These are phyloP conservation scores for Dioscorea dumetorum DNA, from an alignment of 106 monocot species.

Conservation along the genomic window DNA sequence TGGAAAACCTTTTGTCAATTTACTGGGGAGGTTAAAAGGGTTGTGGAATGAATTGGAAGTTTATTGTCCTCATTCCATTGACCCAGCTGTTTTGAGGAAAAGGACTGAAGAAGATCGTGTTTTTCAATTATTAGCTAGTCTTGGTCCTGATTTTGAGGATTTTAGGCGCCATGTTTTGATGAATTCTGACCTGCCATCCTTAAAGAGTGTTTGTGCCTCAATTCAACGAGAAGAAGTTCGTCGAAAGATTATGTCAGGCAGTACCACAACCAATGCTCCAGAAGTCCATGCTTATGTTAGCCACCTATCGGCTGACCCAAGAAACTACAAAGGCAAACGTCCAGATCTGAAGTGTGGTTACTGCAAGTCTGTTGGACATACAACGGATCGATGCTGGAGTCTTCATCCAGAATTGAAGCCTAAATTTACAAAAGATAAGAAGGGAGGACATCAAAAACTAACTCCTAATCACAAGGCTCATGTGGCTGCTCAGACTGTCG, in stretches of 20 bases:
- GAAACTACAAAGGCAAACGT: background rate
- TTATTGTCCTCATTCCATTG: background rate
- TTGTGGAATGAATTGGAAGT: background rate
- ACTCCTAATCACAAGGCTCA: no score
- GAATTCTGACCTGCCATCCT: background rate
- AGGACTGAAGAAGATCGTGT: background rate
- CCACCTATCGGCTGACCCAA: background rate
- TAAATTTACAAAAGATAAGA: no score
- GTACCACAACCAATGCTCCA: no score
- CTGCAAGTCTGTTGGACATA: no score
- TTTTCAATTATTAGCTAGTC: background rate
- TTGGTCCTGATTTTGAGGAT: background rate
- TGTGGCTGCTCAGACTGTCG: no score
- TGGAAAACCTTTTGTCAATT: background rate
- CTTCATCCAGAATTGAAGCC: no score
- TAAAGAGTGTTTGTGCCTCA: background rate
- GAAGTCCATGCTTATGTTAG: no score
- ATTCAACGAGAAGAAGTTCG: background rate
- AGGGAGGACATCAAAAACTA: no score
- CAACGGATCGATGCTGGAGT: no score
- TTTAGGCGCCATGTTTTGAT: background rate
- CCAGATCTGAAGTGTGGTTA: no score
- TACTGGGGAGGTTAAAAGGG: background rate
- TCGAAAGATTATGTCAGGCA: background rate
- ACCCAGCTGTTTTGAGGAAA: background rate